Evolutionary conservation across 108 stramenopile genomes (phyloP).

Genomic region (Bacterosira constricta): DNA sequence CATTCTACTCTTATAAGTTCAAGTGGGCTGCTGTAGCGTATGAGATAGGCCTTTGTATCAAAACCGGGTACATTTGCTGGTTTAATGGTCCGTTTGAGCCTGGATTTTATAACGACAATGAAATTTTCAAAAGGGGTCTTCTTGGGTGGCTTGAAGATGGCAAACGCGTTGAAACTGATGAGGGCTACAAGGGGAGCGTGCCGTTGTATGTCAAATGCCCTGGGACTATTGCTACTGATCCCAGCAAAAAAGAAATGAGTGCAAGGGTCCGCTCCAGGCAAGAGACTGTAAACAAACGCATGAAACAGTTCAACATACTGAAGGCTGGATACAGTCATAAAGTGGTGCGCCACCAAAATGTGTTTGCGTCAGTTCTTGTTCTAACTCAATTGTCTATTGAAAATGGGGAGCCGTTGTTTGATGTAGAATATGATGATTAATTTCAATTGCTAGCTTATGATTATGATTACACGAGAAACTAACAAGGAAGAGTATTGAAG

Average conservation of each 20-base stretch:
- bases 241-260: neutral
- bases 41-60: constrained; percentile 34
- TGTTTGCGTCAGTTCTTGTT: neutral
- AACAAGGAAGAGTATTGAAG: too few relatives aligned
- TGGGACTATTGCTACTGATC: neutral
- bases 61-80: constrained; percentile 31
- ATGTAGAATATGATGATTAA: neutral
- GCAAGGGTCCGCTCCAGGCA: constrained; percentile 14
- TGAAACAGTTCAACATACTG: constrained; percentile 5
- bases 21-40: constrained; percentile 23
- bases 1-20: constrained; percentile 27
- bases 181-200: constrained; percentile 22
- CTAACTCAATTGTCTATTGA: neutral
- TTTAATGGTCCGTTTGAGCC: constrained; percentile 31
- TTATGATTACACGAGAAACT: too few relatives aligned
- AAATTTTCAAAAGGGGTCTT: constrained; percentile 26
- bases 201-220: constrained; percentile 15
- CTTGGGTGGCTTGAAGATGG: neutral
- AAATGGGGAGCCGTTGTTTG: constrained; percentile 4
- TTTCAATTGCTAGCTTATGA: too few relatives aligned
- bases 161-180: constrained; percentile 37
- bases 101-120: constrained; percentile 19
- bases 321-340: neutral
- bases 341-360: neutral
- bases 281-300: constrained; percentile 34